phyloP scores from a whole-genome alignment of 805 yeast species.

The Pichia nanzhaoensis region DNA sequence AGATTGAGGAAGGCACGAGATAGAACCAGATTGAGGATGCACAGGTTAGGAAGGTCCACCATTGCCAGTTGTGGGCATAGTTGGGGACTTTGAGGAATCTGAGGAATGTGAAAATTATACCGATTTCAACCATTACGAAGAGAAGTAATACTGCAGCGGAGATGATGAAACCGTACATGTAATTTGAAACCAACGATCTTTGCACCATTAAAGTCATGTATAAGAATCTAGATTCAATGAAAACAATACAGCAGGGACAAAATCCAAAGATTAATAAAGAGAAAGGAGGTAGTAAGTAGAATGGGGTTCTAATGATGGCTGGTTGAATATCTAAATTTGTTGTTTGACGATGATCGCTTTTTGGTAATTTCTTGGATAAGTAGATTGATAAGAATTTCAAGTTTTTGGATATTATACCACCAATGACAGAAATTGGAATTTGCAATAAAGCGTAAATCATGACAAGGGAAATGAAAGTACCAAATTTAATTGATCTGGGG shows the following conservation, averaged over 20 bases:
- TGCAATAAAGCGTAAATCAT: conserved; percentile 57
- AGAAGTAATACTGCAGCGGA: conserved; percentile 52
- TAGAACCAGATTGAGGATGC: conserved; percentile 65
- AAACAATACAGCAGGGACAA: conserved; percentile 74
- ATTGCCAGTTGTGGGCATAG: conserved; percentile 64
- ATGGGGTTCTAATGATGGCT: conserved; percentile 26
- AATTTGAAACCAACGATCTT: conserved; percentile 46
- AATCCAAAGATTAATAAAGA: conserved; percentile 52
- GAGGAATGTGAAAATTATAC: conserved; percentile 62
- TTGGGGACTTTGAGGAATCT: conserved; percentile 43
- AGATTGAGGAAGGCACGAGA: conserved; percentile 58
- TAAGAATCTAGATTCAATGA: conserved; percentile 66
- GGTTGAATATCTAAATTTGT: background rate
- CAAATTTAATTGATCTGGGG: conserved; percentile 71
- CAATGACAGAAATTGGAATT: conserved; percentile 67
- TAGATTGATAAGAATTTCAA: conserved; percentile 19
- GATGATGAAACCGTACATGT: conserved; percentile 71
- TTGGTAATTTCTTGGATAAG: conserved; percentile 20
- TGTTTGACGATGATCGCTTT: conserved; percentile 1
- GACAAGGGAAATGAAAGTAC: conserved; percentile 59
- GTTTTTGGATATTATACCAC: conserved; percentile 45
- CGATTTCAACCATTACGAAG: conserved; percentile 62
- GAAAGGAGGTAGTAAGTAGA: conserved; percentile 27
- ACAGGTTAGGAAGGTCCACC: conserved; percentile 72
- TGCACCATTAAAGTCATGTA: conserved; percentile 75